Evolutionary conservation across 2,329 filamentous ascomycete genomes (phyloP), one percentile per base, ranked within the genome.

Genomic region (Stagonosporopsis tanaceti): DNA sequence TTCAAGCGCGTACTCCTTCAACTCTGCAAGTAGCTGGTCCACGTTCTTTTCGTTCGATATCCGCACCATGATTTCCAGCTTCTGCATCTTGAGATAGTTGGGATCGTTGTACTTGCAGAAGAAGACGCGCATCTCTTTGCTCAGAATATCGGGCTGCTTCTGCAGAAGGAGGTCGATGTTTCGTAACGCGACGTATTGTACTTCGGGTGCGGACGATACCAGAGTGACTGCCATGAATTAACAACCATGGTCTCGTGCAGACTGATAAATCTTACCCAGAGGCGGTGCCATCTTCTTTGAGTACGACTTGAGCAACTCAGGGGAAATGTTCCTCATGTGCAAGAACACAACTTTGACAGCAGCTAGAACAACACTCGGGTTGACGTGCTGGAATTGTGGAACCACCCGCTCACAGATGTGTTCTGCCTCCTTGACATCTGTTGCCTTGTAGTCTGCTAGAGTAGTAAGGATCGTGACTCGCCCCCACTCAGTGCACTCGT

Each of bases 41-140:
- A 94, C 94, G 73, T 98, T 99, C 74, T 89, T 90, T 67, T 97
- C 93, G 79, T 97, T 98, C 60, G 94, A 92, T 87, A 99, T 98
- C 77, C 95, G 89, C 45, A 99, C 94, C 95, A 99, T 98, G 62
- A 98, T 98, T 75, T 99, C 95, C 47, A 99, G 86, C 75, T 99
- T 99, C 74, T 97, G 91, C 59, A 99, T 87, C 78, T 99, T 99
- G 70, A 99, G 89, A 75, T 99, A 99, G 22, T 93, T 93, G 1
- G 95, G 94, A 68, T 99, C 95, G 75, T 98, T 98, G 81, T 99
- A 99, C 80, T 99, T 99, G 89, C 95, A 99, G 81, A 99, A 99
- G 81, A 99, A 99, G 8, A 99, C 95, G 41, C 95, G 88, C 71
- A 99, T 87, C 77, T 99, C 95, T 77, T 98, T 98, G 83, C 92